Evolutionary conservation across 2,329 filamentous ascomycete genomes (phyloP).

Genomic region (Pseudopyricularia cyperi): DNA sequence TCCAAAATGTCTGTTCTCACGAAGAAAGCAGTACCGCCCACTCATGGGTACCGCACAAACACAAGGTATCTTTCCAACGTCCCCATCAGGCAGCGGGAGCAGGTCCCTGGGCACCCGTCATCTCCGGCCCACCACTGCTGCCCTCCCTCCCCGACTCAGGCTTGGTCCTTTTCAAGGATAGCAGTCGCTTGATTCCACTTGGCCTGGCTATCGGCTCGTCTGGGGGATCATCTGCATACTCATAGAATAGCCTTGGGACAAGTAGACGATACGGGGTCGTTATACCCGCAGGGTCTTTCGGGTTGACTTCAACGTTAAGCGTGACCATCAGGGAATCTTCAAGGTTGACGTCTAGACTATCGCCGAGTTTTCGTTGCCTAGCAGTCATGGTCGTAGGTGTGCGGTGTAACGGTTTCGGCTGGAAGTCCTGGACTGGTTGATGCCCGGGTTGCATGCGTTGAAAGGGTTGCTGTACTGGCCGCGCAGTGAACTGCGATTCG

Average conservation of each 20-base stretch:
- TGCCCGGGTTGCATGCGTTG: background rate
- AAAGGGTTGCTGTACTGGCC: conserved; percentile 13
- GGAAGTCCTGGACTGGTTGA: conserved; percentile 4
- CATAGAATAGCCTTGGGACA: conserved; percentile 62
- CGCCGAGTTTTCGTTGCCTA: conserved; percentile 43
- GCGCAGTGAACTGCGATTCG: conserved; percentile 41
- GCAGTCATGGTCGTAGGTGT: conserved; percentile 55
- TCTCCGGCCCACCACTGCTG: background rate
- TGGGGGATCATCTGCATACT: conserved; percentile 31
- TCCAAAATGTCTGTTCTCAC: background rate
- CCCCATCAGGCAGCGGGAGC: background rate
- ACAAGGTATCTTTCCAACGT: background rate
- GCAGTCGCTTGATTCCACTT: conserved; percentile 27
- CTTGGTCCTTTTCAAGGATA: conserved; percentile 27
- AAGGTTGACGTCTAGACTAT: conserved; percentile 54
- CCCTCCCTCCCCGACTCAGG: background rate
- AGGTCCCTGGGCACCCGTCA: background rate
- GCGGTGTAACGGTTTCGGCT: conserved; percentile 42
- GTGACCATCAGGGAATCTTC: conserved; percentile 77
- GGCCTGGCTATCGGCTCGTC: conserved; percentile 9
- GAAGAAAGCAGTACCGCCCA: background rate
- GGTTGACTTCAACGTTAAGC: conserved; percentile 79
- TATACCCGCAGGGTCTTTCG: conserved; percentile 73
- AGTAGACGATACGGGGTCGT: conserved; percentile 80
- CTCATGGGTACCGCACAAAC: background rate